A percentile compares a stretch with the other conserved stretches of the same genome.
Evolutionary conservation across 805 yeast species (phyloP).

Genomic region (Nakazawaea populi): DNA sequence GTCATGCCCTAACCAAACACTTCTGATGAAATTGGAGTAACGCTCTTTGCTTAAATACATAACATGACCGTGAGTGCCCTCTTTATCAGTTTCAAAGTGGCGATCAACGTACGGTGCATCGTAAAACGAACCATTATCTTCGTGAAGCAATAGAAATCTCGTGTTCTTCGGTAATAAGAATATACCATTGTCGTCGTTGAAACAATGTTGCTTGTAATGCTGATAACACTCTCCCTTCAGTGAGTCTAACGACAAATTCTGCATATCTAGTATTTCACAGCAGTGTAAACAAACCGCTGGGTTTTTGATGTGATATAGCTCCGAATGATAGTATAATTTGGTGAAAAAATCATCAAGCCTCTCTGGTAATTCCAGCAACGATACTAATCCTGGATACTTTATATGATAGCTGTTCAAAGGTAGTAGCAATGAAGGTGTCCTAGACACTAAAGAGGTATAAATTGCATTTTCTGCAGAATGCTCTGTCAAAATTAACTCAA

Average conservation of each 20-base stretch:
- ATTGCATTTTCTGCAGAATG: neutral
- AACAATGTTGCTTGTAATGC: conserved; percentile 60
- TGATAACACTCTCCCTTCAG: conserved; percentile 72
- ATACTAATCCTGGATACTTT: conserved; percentile 63
- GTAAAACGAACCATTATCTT: conserved; percentile 77
- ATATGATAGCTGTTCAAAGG: conserved; percentile 18
- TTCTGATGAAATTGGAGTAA: conserved; percentile 60
- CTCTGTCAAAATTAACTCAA: conserved; percentile 15
- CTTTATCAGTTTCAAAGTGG: conserved; percentile 83
- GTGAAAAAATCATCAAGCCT: conserved; percentile 68
- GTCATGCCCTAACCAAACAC: conserved; percentile 75
- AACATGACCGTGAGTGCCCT: conserved; percentile 65
- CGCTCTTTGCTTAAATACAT: conserved; percentile 55
- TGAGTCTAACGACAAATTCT: conserved; percentile 49
- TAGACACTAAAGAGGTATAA: neutral
- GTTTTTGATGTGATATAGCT: conserved; percentile 43
- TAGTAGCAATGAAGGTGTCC: neutral
- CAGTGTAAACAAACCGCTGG: conserved; percentile 88
- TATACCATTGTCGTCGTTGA: conserved; percentile 60
- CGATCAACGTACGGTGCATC: conserved; percentile 80
- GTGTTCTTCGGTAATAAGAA: conserved; percentile 69
- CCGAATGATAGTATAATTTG: conserved; percentile 41
- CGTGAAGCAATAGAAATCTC: conserved; percentile 55
- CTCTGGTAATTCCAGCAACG: conserved; percentile 57
- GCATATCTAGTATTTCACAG: conserved; percentile 63